These are phyloP conservation scores for Aureobasidium sp. DNA, from an alignment of 2,329 filamentous ascomycete species.

Conservation along the genomic window DNA sequence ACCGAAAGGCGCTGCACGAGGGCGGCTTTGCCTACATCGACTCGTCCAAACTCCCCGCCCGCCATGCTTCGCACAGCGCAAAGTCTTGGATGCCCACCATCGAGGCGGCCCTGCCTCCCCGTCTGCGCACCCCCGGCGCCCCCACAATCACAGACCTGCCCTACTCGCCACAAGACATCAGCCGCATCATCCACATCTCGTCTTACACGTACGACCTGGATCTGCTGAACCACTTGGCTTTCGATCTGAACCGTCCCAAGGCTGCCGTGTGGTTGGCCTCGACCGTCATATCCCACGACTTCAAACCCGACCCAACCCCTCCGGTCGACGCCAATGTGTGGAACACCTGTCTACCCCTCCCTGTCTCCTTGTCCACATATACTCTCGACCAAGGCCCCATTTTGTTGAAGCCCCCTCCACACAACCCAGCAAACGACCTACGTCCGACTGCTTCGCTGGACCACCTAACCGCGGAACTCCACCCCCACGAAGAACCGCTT, in stretches of 20 bases:
- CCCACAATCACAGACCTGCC: background rate
- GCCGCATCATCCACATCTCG: constrained; percentile 5
- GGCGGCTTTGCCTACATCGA: background rate
- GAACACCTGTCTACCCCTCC: background rate
- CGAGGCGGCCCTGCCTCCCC: background rate
- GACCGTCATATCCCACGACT: constrained; percentile 29
- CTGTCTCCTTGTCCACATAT: background rate
- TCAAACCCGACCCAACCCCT: background rate
- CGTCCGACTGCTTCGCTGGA: constrained; percentile 13
- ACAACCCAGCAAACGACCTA: background rate
- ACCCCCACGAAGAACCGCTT: background rate
- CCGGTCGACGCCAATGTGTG: background rate
- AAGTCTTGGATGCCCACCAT: constrained; percentile 2
- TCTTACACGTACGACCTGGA: constrained; percentile 21
- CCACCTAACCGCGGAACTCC: constrained; percentile 17
- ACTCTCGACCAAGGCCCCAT: background rate
- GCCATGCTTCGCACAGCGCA: background rate
- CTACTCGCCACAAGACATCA: background rate
- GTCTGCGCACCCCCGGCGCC: background rate
- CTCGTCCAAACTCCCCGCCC: background rate
- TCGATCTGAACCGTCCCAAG: constrained; percentile 34
- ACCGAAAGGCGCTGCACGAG: background rate
- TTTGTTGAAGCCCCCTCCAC: background rate
- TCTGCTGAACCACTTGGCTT: constrained; percentile 32
- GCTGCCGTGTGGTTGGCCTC: constrained; percentile 39